Base-by-base conservation (phyloP, 2,329 filamentous ascomycete species). In the Alternaria brassicicola region DNA sequence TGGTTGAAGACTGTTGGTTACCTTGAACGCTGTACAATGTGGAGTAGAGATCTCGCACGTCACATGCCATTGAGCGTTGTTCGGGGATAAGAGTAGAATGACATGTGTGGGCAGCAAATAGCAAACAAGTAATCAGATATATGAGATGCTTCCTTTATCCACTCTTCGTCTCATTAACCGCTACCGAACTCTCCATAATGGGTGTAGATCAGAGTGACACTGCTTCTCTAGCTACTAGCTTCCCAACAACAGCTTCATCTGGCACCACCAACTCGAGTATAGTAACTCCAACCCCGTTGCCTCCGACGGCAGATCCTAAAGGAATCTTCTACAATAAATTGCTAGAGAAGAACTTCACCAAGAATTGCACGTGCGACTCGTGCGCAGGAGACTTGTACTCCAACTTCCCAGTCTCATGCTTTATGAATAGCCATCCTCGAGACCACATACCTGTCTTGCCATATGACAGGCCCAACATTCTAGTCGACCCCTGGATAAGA, bases 391-490 rank as follows among this genome's bases (percentile, higher is more conserved):
- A 21, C 1, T 19, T 1, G 2, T 31, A 46, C 17, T 8, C 31
- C 7, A 46, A 46, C 4, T 10, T 15, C 26, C 42, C 42, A 12
- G 5, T 6, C 26, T 21, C 42, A 1, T 31, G 42, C 42, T 1
- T 1, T 19, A 3, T 0, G 1, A 17, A 19, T 8, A 3, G 9
- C 1, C 26, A 46, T 21, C 3, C 0, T 15, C 17, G n/a, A 3
- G 19, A 21, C 26, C 8, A 46, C 2, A 46, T 46, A 28, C 2
- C 10, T 15, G 31, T 45, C 19, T 6, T 45, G 19, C 42, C 42
- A 10, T 1, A 1, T 2, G 1, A 45, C n/a, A 13, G 26, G 3
- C 42, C 42, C 26, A 5, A 4, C 0, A 12, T 15, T 12, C 1
- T 30, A 2, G 1, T 0, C 42, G 0, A 6, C 3, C 9, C 42